Percentiles rank a stretch among this genome's conserved stretches.
phyloP scores from a whole-genome alignment of 2,329 filamentous ascomycete species.

The Fusarium pseudonygamai region DNA sequence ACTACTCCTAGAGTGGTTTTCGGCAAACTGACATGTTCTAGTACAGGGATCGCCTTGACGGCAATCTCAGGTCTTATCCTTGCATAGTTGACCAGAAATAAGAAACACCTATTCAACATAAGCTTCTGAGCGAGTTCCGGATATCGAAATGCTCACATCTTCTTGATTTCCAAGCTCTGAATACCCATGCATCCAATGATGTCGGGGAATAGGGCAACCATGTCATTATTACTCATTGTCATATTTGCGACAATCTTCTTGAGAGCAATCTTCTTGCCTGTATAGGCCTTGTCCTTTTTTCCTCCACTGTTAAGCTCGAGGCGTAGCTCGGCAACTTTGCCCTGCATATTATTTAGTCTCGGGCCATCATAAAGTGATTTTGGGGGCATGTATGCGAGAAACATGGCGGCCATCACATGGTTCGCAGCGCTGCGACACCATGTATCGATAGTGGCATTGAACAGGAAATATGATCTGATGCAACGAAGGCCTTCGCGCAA shows the following conservation, averaged over 20 bases:
- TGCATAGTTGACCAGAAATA: slow-evolving; percentile 97
- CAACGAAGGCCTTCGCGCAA: neutral
- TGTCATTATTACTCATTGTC: slow-evolving; percentile 99
- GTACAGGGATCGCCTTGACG: slow-evolving; percentile 87
- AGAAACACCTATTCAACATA: slow-evolving; percentile 78
- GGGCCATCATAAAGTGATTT: slow-evolving; percentile 53
- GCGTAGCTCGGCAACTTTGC: slow-evolving; percentile 97
- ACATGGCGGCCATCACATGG: slow-evolving; percentile 53
- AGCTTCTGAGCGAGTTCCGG: neutral
- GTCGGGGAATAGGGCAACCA: slow-evolving; percentile 96
- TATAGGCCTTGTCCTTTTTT: slow-evolving; percentile 98
- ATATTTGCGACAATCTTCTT: slow-evolving; percentile 99
- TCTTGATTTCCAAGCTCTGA: slow-evolving; percentile 96
- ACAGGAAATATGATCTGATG: neutral
- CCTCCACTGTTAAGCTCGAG: slow-evolving; percentile 91
- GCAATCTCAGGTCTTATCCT: slow-evolving; percentile 94
- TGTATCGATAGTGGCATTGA: slow-evolving; percentile 17
- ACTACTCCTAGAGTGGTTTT: neutral
- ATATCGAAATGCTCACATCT: slow-evolving; percentile 73
- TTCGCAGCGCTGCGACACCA: slow-evolving; percentile 10
- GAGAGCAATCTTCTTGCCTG: slow-evolving; percentile 94
- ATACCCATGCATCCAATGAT: slow-evolving; percentile 96
- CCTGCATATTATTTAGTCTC: slow-evolving; percentile 75
- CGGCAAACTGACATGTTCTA: slow-evolving; percentile 72
- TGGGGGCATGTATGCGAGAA: slow-evolving; percentile 63